phyloP scores from a whole-genome alignment of 2,329 filamentous ascomycete species.

The Curvularia eragrostidis region DNA sequence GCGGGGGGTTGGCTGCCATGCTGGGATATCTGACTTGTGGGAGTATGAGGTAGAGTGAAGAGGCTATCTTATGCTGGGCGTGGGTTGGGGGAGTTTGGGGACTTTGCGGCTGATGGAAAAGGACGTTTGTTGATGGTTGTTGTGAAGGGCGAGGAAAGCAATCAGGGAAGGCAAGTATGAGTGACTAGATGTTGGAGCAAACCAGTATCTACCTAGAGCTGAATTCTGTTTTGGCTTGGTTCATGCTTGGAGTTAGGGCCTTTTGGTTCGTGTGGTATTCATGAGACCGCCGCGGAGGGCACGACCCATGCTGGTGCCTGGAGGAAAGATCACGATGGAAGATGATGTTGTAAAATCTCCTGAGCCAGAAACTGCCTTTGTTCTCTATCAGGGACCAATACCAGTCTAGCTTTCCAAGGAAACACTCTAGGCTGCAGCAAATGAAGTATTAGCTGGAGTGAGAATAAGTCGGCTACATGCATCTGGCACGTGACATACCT shows the following conservation, averaged over 20 bases:
- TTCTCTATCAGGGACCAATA: not conserved
- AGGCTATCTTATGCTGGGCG: not conserved
- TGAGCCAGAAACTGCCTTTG: not conserved
- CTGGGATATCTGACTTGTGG: not conserved
- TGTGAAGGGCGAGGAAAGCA: not conserved
- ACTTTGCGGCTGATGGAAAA: not conserved
- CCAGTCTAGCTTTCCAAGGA: no score
- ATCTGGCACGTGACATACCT: not conserved
- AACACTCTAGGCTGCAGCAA: no score
- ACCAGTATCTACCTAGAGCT: not conserved
- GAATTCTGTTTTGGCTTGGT: not conserved
- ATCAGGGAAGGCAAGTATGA: not conserved
- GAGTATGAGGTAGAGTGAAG: not conserved
- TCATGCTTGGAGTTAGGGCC: no score
- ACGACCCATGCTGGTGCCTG: not conserved
- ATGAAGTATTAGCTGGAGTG: not conserved
- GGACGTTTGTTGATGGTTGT: not conserved
- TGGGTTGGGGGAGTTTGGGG: not conserved
- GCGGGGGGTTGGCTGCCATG: not conserved
- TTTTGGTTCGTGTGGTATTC: not conserved
- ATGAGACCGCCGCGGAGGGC: not conserved
- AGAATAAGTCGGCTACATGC: not conserved
- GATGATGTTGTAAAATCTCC: not conserved
- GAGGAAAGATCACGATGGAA: not conserved
- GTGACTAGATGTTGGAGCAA: not conserved